Percentiles rank a stretch among this genome's conserved stretches.
Conservation (phyloP, 2,329 filamentous ascomycete species). For the Erysiphe neolycopersici region DNA sequence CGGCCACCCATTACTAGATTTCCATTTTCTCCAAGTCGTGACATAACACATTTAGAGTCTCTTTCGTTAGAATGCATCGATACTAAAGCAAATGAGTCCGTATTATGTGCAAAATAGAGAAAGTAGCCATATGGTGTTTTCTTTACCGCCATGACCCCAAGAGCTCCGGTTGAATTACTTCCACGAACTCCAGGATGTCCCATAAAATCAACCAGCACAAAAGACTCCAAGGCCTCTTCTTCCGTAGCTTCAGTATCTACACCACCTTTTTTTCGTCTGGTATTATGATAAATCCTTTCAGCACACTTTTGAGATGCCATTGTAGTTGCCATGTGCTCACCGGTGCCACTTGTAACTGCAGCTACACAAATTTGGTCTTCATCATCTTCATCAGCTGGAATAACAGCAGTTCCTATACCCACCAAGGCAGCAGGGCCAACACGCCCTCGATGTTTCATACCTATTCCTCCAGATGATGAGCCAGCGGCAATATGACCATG, state of each 20-base stretch:
- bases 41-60: conserved; percentile 66
- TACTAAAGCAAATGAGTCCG: conserved; percentile 62
- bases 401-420: conserved; percentile 67
- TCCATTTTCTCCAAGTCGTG: conserved; percentile 23
- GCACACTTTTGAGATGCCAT: conserved; percentile 74
- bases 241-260: conserved; percentile 39
- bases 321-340: conserved; percentile 93
- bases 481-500: conserved; percentile 74
- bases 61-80: conserved; percentile 63
- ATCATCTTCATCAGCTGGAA: conserved; percentile 51
- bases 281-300: conserved; percentile 53
- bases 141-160: conserved; percentile 78
- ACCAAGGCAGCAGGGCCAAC: conserved; percentile 82
- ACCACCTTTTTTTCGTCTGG: conserved; percentile 31
- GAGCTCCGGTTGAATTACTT: conserved; percentile 61
- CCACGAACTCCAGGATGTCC: conserved; percentile 59
- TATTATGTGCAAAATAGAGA: conserved; percentile 90
- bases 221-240: conserved; percentile 49
- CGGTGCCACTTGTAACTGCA: conserved; percentile 76
- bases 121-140: conserved; percentile 50
- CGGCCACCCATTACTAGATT: conserved; percentile 12
- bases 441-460: conserved; percentile 88
- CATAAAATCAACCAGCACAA: conserved; percentile 82
- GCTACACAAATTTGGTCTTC: conserved; percentile 44
- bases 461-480: conserved; percentile 90